A percentile compares a stretch with the other conserved stretches of the same genome.
Conservation (phyloP, 257 asterid species). For the Nicotiana knightiana region DNA sequence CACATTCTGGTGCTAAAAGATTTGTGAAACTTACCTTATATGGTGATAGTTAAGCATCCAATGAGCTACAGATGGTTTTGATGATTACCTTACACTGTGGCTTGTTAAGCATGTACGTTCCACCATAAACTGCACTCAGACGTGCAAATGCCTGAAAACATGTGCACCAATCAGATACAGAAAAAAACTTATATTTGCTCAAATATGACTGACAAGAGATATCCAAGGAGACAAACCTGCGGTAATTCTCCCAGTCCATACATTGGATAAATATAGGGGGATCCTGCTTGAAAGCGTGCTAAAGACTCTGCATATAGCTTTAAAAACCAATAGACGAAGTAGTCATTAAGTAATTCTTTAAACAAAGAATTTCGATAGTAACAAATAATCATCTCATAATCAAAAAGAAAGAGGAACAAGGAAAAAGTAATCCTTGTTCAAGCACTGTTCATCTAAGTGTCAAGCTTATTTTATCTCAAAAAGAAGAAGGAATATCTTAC, state of each 20-base stretch:
- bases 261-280: constrained; percentile 95
- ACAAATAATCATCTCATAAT: background rate
- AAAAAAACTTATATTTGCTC: background rate
- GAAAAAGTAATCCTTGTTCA: background rate
- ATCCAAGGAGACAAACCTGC: constrained; percentile 56
- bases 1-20: background rate
- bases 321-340: constrained; percentile 16
- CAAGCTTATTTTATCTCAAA: background rate
- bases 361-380: background rate
- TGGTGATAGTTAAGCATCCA: background rate
- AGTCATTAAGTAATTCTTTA: background rate
- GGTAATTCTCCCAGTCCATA: constrained; percentile 98
- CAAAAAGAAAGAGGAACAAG: background rate
- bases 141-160: constrained; percentile 90
- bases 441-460: background rate
- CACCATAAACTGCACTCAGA: constrained; percentile 98
- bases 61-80: background rate
- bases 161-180: background rate
- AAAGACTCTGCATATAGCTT: constrained; percentile 95
- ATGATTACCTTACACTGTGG: constrained; percentile 82
- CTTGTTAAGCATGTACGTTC: constrained; percentile 96
- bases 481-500: background rate
- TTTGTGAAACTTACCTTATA: background rate
- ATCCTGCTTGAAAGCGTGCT: constrained; percentile 95
- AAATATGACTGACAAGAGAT: background rate